phyloP scores from a whole-genome alignment of 352 stramenopile genomes.

The Pythium biforme region DNA sequence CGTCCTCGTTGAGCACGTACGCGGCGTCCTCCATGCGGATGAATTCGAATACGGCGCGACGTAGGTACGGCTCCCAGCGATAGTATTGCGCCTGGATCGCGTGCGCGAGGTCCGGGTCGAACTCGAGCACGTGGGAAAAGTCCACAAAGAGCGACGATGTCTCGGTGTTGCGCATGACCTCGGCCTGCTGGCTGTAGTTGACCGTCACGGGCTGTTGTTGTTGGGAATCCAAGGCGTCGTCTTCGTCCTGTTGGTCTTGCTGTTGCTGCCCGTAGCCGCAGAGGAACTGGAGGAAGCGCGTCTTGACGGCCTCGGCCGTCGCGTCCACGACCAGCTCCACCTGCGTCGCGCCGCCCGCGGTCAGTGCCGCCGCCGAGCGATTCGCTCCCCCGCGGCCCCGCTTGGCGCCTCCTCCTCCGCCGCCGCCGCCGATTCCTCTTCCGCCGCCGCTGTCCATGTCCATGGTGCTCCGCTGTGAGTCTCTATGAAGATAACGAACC shows the following conservation, averaged over 20 bases:
- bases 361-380: slow-evolving; percentile 26
- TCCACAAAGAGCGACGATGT: slow-evolving; percentile 88
- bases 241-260: neutral
- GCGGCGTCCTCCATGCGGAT: slow-evolving; percentile 70
- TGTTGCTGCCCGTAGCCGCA: slow-evolving; percentile 64
- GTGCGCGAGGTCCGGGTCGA: slow-evolving; percentile 76
- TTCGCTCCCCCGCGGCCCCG: slow-evolving; percentile 33
- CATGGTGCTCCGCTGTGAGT: slow-evolving; percentile 3
- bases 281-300: slow-evolving; percentile 81
- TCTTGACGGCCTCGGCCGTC: slow-evolving; percentile 81
- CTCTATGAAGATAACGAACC: neutral
- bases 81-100: slow-evolving; percentile 86
- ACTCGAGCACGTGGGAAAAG: slow-evolving; percentile 83
- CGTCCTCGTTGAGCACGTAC: slow-evolving; percentile 80
- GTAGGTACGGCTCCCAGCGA: slow-evolving; percentile 78
- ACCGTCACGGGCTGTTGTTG: slow-evolving; percentile 32
- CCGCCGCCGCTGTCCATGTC: slow-evolving; percentile 13
- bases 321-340: slow-evolving; percentile 63
- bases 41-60: slow-evolving; percentile 76
- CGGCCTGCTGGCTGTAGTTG: slow-evolving; percentile 83
- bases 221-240: slow-evolving; percentile 7
- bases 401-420: slow-evolving; percentile 29
- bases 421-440: neutral
- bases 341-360: slow-evolving; percentile 31
- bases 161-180: slow-evolving; percentile 86